phyloP scores from a whole-genome alignment of 2,329 filamentous ascomycete species.

The Pyrenochaeta sp. region DNA sequence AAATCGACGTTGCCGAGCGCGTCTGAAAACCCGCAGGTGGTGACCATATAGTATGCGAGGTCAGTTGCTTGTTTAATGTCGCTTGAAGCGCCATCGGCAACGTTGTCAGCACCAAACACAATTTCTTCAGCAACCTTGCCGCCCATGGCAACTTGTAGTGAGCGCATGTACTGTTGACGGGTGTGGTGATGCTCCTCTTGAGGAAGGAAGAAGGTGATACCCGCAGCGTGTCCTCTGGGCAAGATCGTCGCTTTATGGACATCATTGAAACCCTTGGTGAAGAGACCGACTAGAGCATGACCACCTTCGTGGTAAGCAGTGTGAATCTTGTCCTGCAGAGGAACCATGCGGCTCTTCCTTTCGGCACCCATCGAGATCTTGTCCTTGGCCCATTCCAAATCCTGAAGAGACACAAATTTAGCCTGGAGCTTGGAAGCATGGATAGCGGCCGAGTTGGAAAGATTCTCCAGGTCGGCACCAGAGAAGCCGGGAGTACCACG shows the following conservation, averaged over 20 bases:
- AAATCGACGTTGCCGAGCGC: conserved; percentile 91
- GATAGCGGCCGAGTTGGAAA: conserved; percentile 95
- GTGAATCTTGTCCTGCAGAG: conserved; percentile 90
- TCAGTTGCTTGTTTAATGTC: conserved; percentile 85
- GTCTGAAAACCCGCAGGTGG: conserved; percentile 86
- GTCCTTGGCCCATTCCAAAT: conserved; percentile 98
- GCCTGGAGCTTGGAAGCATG: conserved; percentile 90
- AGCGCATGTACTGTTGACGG: conserved; percentile 81
- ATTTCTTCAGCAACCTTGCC: conserved; percentile 92
- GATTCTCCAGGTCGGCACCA: conserved; percentile 93
- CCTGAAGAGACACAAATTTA: conserved; percentile 74
- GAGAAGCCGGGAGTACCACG: conserved; percentile 90
- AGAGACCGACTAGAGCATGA: conserved; percentile 88
- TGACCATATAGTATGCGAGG: conserved; percentile 87
- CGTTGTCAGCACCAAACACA: conserved; percentile 87
- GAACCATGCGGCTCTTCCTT: conserved; percentile 86
- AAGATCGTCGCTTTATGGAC: conserved; percentile 98
- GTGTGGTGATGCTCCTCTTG: conserved; percentile 84
- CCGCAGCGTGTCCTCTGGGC: conserved; percentile 84
- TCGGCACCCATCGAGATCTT: conserved; percentile 98
- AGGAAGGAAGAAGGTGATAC: conserved; percentile 87
- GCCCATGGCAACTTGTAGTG: conserved; percentile 82
- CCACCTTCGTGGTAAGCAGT: conserved; percentile 98
- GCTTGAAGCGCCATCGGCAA: conserved; percentile 84
- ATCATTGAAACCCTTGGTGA: conserved; percentile 75